These are phyloP conservation scores for Didymella sp. DNA, from an alignment of 2,329 filamentous ascomycete species.

Conservation along the genomic window DNA sequence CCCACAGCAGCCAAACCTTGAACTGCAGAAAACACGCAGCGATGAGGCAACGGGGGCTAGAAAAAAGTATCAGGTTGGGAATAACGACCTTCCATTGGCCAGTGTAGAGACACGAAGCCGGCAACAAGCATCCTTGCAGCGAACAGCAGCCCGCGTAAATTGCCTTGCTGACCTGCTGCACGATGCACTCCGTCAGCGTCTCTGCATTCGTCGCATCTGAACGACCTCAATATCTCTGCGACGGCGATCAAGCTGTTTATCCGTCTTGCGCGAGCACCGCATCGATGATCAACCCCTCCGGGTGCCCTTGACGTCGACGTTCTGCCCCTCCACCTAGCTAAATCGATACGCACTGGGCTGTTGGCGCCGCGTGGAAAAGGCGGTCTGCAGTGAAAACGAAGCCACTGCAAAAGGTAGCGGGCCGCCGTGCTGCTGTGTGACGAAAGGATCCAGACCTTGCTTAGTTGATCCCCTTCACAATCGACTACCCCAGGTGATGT, in stretches of 20 bases:
- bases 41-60: constrained; percentile 43
- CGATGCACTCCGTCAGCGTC: constrained; percentile 15
- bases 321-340: constrained; percentile 35
- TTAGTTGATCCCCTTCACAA: constrained; percentile 21
- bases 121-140: constrained; percentile 32
- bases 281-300: constrained; percentile 29
- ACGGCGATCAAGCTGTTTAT: constrained; percentile 11
- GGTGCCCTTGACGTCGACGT: constrained; percentile 36
- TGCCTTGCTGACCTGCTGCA: constrained; percentile 26
- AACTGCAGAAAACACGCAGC: constrained; percentile 35
- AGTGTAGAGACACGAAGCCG: constrained; percentile 34
- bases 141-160: constrained; percentile 34
- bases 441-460: constrained; percentile 27
- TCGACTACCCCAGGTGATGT: not conserved
- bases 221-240: constrained; percentile 24
- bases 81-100: constrained; percentile 36
- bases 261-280: constrained; percentile 14
- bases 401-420: constrained; percentile 35
- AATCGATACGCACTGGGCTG: constrained; percentile 41
- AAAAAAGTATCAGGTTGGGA: constrained; percentile 25
- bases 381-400: constrained; percentile 46
- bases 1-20: constrained; percentile 42
- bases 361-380: constrained; percentile 42
- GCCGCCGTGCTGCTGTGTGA: constrained; percentile 32
- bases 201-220: constrained; percentile 28